phyloP scores from a whole-genome alignment of 306 rosid genomes.

The Coriaria nepalensis region DNA sequence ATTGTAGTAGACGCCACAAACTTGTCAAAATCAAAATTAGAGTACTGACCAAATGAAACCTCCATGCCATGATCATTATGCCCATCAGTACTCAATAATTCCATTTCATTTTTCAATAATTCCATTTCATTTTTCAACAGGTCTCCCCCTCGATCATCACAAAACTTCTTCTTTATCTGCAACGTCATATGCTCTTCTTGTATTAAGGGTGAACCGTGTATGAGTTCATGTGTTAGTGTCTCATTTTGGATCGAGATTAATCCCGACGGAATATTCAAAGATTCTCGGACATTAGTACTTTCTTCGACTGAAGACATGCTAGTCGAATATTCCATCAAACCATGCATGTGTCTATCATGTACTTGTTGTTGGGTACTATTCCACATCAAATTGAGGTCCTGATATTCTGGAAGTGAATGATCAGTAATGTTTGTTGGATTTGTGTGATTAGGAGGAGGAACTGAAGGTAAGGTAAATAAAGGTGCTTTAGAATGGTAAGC shows the following conservation, averaged over 20 bases:
- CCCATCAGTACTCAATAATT: not conserved
- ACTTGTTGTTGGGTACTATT: conserved; percentile 6
- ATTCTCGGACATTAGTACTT: not conserved
- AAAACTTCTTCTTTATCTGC: too few species aligned
- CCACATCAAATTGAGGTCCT: conserved; percentile 12
- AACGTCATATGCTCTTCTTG: too few species aligned
- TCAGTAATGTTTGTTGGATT: not conserved
- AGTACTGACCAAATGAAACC: conserved; percentile 10
- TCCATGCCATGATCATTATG: conserved; percentile 9
- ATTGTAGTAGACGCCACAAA: conserved; percentile 14
- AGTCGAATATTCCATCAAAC: not conserved
- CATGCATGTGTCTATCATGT: not conserved
- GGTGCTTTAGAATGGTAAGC: not conserved
- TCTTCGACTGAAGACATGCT: not conserved
- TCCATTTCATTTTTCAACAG: too few species aligned
- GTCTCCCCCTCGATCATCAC: too few species aligned
- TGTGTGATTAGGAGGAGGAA: not conserved
- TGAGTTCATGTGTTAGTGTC: too few species aligned
- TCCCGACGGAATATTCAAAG: too few species aligned
- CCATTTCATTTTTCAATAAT: not conserved
- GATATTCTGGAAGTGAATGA: conserved; percentile 6
- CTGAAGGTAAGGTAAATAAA: conserved; percentile 3
- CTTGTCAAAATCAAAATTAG: conserved; percentile 17
- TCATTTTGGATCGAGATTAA: too few species aligned
- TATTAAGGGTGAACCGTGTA: too few species aligned